Evolutionary conservation across 148 eudicot genomes (phyloP).

Genomic region (Camellia sinensis): DNA sequence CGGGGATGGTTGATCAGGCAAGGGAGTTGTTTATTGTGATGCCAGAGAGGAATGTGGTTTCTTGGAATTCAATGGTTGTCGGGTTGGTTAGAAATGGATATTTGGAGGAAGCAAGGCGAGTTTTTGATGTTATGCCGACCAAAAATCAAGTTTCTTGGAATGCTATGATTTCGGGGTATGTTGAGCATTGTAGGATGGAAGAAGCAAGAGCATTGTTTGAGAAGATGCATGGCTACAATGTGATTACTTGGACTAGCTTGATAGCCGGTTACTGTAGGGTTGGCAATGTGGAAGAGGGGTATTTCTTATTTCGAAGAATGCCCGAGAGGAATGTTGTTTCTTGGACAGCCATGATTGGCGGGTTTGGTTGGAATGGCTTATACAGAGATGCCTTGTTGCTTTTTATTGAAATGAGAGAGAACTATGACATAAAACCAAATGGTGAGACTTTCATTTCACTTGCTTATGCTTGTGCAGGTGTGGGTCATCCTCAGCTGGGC

Average conservation of each 20-base stretch:
- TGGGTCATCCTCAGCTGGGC: constrained; percentile 30
- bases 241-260: constrained; percentile 41
- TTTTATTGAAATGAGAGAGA: constrained; percentile 32
- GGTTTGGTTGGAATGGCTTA: constrained; percentile 43
- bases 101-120: constrained; percentile 33
- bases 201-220: constrained; percentile 46
- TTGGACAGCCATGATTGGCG: constrained; percentile 51
- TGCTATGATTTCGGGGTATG: constrained; percentile 40
- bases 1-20: constrained; percentile 34
- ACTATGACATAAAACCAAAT: constrained; percentile 28
- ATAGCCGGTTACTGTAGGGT: constrained; percentile 37
- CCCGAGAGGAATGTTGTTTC: constrained; percentile 40
- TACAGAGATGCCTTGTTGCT: constrained; percentile 32
- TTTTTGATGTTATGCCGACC: constrained; percentile 36
- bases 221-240: constrained; percentile 31
- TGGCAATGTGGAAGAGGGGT: constrained; percentile 29
- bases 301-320: constrained; percentile 33
- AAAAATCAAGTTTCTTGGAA: constrained; percentile 44
- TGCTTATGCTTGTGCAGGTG: constrained; percentile 40
- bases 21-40: constrained; percentile 36
- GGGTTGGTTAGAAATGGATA: constrained; percentile 40
- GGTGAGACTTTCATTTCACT: constrained; percentile 34
- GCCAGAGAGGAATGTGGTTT: constrained; percentile 46
- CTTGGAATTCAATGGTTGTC: constrained; percentile 41
- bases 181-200: constrained; percentile 32